Percentiles rank a stretch among this genome's conserved stretches.
Conservation (phyloP, 169 alveolate species). For the Plasmodium reichenowi region DNA sequence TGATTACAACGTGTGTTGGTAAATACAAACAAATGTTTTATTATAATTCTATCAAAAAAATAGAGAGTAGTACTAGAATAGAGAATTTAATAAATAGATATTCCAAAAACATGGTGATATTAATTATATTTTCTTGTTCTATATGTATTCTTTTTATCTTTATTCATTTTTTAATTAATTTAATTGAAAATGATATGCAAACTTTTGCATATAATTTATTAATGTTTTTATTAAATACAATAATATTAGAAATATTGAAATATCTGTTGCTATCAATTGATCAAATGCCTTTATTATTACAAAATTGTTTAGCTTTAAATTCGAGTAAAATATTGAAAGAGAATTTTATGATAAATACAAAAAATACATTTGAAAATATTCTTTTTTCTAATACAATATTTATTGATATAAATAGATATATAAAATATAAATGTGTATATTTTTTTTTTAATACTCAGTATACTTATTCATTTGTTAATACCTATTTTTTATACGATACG, state of each 20-base stretch:
- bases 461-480: neutral
- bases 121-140: conserved; percentile 44
- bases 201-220: conserved; percentile 38
- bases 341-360: conserved; percentile 39
- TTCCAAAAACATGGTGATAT: conserved; percentile 50
- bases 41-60: conserved; percentile 15
- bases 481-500: neutral
- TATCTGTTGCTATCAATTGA: conserved; percentile 45
- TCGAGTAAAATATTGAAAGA: conserved; percentile 34
- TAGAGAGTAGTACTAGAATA: conserved; percentile 29
- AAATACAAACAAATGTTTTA: conserved; percentile 72
- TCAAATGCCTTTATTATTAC: conserved; percentile 59
- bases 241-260: conserved; percentile 40
- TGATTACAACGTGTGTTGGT: conserved; percentile 66
- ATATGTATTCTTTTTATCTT: conserved; percentile 62
- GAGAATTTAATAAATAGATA: conserved; percentile 44
- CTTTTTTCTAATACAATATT: conserved; percentile 29
- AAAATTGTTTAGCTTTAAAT: conserved; percentile 62
- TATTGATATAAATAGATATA: conserved; percentile 39
- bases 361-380: conserved; percentile 56
- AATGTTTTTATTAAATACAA: conserved; percentile 48
- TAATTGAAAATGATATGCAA: conserved; percentile 69
- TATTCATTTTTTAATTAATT: conserved; percentile 35
- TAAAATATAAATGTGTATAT: conserved; percentile 29
- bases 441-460: conserved; percentile 30